phyloP scores from a whole-genome alignment of 768 basidiomycete genomes.

The Phanerodontia chrysosporium region DNA sequence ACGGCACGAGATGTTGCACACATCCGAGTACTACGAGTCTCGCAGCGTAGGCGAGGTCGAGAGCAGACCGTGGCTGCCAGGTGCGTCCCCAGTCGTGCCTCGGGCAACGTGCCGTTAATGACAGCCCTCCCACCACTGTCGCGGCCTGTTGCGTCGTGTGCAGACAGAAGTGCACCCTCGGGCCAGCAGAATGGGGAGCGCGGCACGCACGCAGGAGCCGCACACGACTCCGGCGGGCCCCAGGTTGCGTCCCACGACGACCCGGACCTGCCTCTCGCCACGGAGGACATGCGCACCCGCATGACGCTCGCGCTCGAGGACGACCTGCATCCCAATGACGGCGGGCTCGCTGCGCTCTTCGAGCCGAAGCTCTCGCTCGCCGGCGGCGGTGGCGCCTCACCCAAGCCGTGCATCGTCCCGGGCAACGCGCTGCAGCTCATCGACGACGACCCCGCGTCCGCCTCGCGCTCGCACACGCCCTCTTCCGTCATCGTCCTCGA shows the following conservation, averaged over 20 bases:
- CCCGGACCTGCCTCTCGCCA: conserved; percentile 3
- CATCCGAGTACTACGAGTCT: neutral
- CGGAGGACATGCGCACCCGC: conserved; percentile 9
- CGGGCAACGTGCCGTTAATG: neutral
- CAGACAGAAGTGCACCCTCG: neutral
- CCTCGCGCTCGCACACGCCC: conserved; percentile 22
- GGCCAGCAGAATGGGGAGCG: conserved; percentile 1
- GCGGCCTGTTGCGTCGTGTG: neutral
- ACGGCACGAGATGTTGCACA: conserved; percentile 6
- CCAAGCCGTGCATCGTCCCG: conserved; percentile 28
- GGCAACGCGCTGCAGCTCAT: conserved; percentile 32
- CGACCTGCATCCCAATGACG: conserved; percentile 12
- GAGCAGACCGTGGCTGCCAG: neutral
- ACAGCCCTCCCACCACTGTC: neutral
- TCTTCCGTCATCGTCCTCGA: conserved; percentile 21
- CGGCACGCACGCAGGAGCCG: neutral
- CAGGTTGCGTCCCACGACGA: conserved; percentile 5
- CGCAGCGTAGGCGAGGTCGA: neutral
- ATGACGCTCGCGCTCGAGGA: conserved; percentile 18
- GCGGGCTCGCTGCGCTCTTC: conserved; percentile 17
- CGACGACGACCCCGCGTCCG: conserved; percentile 25
- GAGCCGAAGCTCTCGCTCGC: conserved; percentile 21
- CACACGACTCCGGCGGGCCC: conserved; percentile 2
- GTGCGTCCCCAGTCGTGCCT: conserved; percentile 2
- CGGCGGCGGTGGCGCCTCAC: conserved; percentile 21